These are phyloP conservation scores for Paecilomyces niveus DNA, from an alignment of 2,329 filamentous ascomycete species.

Conservation along the genomic window DNA sequence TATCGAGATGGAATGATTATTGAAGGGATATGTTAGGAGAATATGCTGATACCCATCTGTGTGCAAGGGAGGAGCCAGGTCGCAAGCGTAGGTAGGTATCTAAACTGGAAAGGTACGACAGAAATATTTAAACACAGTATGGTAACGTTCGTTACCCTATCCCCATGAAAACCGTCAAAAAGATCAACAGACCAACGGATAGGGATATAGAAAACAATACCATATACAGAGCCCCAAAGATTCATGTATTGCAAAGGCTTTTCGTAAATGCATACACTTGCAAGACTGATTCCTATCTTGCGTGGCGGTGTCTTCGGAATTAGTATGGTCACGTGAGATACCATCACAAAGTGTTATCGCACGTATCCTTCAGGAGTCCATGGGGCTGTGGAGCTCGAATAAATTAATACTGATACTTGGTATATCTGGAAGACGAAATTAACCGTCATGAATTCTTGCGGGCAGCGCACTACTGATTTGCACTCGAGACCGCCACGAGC, in stretches of 20 bases:
- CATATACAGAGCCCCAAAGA: background rate
- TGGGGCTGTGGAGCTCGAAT: too few relatives aligned
- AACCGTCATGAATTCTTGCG: background rate
- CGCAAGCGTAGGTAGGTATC: background rate
- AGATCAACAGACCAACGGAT: background rate
- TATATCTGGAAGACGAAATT: background rate
- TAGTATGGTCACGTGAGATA: background rate
- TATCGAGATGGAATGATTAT: background rate
- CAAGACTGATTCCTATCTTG: background rate
- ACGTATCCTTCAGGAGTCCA: too few relatives aligned
- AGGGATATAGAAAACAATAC: too few relatives aligned
- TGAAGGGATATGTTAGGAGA: background rate
- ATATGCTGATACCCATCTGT: constrained; percentile 3
- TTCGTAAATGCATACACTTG: background rate
- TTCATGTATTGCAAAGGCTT: background rate
- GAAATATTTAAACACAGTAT: background rate
- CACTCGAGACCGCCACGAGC: background rate
- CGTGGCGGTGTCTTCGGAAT: background rate
- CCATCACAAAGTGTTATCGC: background rate
- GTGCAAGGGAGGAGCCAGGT: background rate
- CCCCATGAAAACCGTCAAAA: background rate
- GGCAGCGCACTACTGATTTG: background rate
- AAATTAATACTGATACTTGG: too few relatives aligned
- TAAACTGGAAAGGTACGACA: background rate
- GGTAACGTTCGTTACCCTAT: background rate